Base-by-base conservation (phyloP, 1,284 basidiomycete species). In the Tremellales sp. region DNA sequence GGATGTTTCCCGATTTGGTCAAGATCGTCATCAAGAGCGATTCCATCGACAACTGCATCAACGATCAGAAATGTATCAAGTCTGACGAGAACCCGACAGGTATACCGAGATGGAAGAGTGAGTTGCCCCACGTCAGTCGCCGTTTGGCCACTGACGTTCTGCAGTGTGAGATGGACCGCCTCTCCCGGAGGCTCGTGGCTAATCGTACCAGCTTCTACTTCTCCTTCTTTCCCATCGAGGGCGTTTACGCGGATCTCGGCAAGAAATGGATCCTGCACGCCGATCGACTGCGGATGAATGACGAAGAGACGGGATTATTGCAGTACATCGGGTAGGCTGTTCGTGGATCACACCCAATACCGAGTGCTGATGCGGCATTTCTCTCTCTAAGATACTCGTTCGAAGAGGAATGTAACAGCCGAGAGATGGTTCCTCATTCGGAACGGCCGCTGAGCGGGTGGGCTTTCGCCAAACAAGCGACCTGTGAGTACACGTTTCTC, bases 71-170 rank as follows among this genome's bases (percentile, higher is more conserved):
- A 14, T 47, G 45, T 35, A 36, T 47, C 39, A 47, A 41, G 26
- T 41, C 45, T 7, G 45, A 47, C 25, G 18, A 37, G 6, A 48
- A 48, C 34, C 47, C 47, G 21, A 44, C 41, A 37, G 47, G 47
- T 26, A 28, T 48, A 18, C 47, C 47, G 2, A 18, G 47, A 22
- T 47, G 45, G 45, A 47, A 47, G 35, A n/a, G 45, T 47, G 29
- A 34, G 45, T 35, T 39, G 9, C 37, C 27, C 37, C 24, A 19
- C 34, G 9, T 21, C 18, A 19, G 18, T 36, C 34, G 22, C 18
- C 10, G 9, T 10, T 21, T 10, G 10, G 34, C 9, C 18, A n/a
- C 22, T 36, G 34, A 36, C 18, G n/a, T 9, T 36, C 9, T 39
- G 24, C 21, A 39, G 37, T 39, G 37, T 39, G 19, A 39, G 37